Evolutionary conservation across 805 yeast genomes (phyloP).

Genomic region (Ogataea kodamae): DNA sequence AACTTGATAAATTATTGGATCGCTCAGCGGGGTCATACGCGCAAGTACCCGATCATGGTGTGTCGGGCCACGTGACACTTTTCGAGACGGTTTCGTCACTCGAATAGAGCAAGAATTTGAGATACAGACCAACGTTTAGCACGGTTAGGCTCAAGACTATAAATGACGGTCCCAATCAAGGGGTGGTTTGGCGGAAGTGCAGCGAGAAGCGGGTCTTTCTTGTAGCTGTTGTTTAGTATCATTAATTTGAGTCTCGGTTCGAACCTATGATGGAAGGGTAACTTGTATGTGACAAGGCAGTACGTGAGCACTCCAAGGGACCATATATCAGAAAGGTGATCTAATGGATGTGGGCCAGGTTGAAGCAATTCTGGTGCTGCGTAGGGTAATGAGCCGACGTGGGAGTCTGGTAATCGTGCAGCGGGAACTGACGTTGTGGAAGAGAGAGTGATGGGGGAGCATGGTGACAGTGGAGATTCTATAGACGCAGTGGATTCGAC

Average conservation of each 20-base stretch:
- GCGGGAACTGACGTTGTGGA: conserved; percentile 8
- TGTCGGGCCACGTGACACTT: conserved; percentile 28
- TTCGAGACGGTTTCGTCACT: conserved; percentile 37
- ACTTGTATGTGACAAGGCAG: conserved; percentile 65
- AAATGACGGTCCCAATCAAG: conserved; percentile 37
- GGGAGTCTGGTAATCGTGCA: conserved; percentile 49
- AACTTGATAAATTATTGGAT: conserved; percentile 48
- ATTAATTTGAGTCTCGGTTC: conserved; percentile 74
- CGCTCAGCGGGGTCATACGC: conserved; percentile 43
- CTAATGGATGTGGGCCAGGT: conserved; percentile 55
- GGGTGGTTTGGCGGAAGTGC: conserved; percentile 1
- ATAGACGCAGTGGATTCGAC: neutral
- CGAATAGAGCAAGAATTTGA: conserved; percentile 8
- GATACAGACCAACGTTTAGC: conserved; percentile 29
- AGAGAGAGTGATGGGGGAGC: conserved; percentile 7
- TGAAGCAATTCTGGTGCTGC: conserved; percentile 83
- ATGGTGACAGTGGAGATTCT: conserved; percentile 8
- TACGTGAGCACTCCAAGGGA: conserved; percentile 79
- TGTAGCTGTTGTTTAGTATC: conserved; percentile 66
- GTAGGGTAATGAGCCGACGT: conserved; percentile 87
- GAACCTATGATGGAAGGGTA: conserved; percentile 83
- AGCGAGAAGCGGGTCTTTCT: conserved; percentile 38
- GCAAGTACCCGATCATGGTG: conserved; percentile 3
- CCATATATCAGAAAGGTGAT: conserved; percentile 82
- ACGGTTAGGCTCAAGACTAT: conserved; percentile 52